phyloP scores from a whole-genome alignment of 1,284 basidiomycete genomes.

The Golubevia pallescens region DNA sequence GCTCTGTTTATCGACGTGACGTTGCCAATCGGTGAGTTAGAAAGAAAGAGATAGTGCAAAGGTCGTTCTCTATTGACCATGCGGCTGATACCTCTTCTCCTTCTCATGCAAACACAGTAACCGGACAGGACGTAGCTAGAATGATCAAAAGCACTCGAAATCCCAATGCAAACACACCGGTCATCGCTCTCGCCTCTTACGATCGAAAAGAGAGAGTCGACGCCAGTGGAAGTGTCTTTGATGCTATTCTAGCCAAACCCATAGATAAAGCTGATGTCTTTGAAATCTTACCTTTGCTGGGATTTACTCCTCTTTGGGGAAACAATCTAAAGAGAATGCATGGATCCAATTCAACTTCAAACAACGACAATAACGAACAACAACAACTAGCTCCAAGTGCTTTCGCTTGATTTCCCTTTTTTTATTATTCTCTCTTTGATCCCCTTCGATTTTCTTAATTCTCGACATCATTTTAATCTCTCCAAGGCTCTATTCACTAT shows the following conservation, averaged over 20 bases:
- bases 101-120: slow-evolving; percentile 68
- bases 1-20: slow-evolving; percentile 85
- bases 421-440: too few species aligned
- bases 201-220: slow-evolving; percentile 6
- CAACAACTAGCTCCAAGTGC: too few species aligned
- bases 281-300: slow-evolving; percentile 31
- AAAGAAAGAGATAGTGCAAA: too few species aligned
- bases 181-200: slow-evolving; percentile 76
- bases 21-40: slow-evolving; percentile 80
- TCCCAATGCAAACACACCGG: slow-evolving; percentile 85
- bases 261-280: slow-evolving; percentile 45
- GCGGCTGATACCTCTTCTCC: slow-evolving; percentile 1
- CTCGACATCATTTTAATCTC: too few species aligned
- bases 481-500: too few species aligned
- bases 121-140: slow-evolving; percentile 86
- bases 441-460: too few species aligned
- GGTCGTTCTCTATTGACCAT: too few species aligned
- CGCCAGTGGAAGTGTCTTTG: slow-evolving; percentile 21
- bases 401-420: too few species aligned
- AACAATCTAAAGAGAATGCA: too few species aligned
- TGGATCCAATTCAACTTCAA: too few species aligned
- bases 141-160: slow-evolving; percentile 95
- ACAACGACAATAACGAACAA: too few species aligned
- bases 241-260: slow-evolving; percentile 49
- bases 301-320: slow-evolving; percentile 1